Evolutionary conservation across 768 basidiomycete species (phyloP).

Genomic region (Mycena olivaceomarginata): DNA sequence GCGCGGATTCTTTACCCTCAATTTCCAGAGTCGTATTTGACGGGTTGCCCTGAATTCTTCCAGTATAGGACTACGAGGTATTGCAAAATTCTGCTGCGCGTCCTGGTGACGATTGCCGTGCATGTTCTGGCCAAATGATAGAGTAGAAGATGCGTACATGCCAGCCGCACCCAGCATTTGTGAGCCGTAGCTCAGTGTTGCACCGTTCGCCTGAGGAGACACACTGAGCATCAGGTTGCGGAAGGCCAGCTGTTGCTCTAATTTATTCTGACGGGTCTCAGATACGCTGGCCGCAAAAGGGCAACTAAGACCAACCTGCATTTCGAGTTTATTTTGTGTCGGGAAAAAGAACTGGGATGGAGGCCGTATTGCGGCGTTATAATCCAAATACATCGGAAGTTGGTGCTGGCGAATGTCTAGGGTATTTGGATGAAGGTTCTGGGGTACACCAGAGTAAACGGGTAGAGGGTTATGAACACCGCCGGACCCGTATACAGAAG

Average conservation of each 20-base stretch:
- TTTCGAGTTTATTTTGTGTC: slow-evolving; percentile 74
- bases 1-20: slow-evolving; percentile 68
- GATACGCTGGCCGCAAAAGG: slow-evolving; percentile 25
- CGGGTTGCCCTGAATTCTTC: slow-evolving; percentile 87
- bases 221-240: slow-evolving; percentile 66
- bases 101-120: slow-evolving; percentile 70
- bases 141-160: slow-evolving; percentile 64
- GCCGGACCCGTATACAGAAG: slow-evolving; percentile 69
- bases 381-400: slow-evolving; percentile 77
- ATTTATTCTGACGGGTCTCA: slow-evolving; percentile 59
- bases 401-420: slow-evolving; percentile 67
- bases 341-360: slow-evolving; percentile 80
- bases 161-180: slow-evolving; percentile 59
- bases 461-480: slow-evolving; percentile 64
- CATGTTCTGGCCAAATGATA: slow-evolving; percentile 58
- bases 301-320: slow-evolving; percentile 66
- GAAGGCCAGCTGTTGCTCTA: slow-evolving; percentile 67
- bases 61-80: slow-evolving; percentile 80
- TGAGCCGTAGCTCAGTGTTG: slow-evolving; percentile 67
- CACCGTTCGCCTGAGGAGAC: slow-evolving; percentile 65
- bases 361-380: slow-evolving; percentile 66
- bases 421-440: slow-evolving; percentile 64
- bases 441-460: slow-evolving; percentile 70
- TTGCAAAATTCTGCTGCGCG: slow-evolving; percentile 51
- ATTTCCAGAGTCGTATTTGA: slow-evolving; percentile 80